A percentile compares a stretch with the other conserved stretches of the same genome.
phyloP scores from a whole-genome alignment of 352 stramenopile genomes.

The Plasmopara viticola region DNA sequence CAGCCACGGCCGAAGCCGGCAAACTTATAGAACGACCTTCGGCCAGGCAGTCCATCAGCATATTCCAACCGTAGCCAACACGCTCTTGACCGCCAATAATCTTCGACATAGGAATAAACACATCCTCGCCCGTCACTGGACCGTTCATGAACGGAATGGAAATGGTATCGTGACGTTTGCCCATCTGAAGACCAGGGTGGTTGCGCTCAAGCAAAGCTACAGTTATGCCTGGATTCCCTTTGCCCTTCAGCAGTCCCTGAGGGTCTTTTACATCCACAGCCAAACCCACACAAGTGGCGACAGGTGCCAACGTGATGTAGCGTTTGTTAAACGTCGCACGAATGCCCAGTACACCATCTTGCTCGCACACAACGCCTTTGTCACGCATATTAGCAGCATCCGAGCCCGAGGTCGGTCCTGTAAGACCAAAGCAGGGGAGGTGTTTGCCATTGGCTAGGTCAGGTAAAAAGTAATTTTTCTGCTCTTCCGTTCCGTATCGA shows the following conservation, averaged over 20 bases:
- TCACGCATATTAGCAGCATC: conserved; percentile 95
- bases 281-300: conserved; percentile 95
- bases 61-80: conserved; percentile 98
- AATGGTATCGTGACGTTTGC: conserved; percentile 93
- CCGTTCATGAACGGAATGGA: conserved; percentile 98
- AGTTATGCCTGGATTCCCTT: conserved; percentile 93
- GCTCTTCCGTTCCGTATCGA: conserved; percentile 92
- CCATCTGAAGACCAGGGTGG: conserved; percentile 93
- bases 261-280: conserved; percentile 96
- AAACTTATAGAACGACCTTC: conserved; percentile 96
- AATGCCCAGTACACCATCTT: conserved; percentile 94
- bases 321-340: conserved; percentile 96
- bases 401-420: conserved; percentile 90
- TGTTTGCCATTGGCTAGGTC: conserved; percentile 91
- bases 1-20: conserved; percentile 91
- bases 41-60: conserved; percentile 98
- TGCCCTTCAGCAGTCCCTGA: conserved; percentile 90
- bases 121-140: conserved; percentile 92
- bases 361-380: conserved; percentile 89
- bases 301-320: conserved; percentile 98
- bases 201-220: conserved; percentile 94
- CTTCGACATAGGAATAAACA: conserved; percentile 97
- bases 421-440: conserved; percentile 97
- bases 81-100: conserved; percentile 95
- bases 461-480: conserved; percentile 96